Evolutionary conservation across 768 basidiomycete species (phyloP).

Genomic region (Auriscalpium microsporum): DNA sequence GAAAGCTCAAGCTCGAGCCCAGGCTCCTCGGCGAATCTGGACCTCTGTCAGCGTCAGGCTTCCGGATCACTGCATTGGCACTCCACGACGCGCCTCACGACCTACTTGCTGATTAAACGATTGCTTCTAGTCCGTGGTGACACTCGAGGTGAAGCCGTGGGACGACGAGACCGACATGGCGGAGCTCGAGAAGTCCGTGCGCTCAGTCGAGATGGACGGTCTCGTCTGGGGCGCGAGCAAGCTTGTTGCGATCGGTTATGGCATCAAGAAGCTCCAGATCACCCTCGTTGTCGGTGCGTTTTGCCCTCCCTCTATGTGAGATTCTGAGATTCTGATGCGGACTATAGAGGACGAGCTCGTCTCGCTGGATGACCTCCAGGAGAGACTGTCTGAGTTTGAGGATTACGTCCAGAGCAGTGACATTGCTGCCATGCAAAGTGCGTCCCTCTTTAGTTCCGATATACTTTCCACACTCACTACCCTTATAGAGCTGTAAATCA

Average conservation of each 20-base stretch:
- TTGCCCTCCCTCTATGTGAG: background rate
- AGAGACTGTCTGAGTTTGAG: slow-evolving; percentile 77
- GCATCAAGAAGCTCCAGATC: slow-evolving; percentile 88
- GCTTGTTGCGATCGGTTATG: slow-evolving; percentile 87
- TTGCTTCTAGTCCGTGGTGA: slow-evolving; percentile 79
- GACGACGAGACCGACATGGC: slow-evolving; percentile 98
- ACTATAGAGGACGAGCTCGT: slow-evolving; percentile 87
- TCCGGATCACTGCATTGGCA: too few relatives aligned
- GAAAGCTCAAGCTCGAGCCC: too few relatives aligned
- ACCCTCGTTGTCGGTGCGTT: slow-evolving; percentile 40
- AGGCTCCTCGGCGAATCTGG: too few relatives aligned
- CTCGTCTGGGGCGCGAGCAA: slow-evolving; percentile 95
- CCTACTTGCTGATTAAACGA: slow-evolving; percentile 8
- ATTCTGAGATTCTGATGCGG: slow-evolving; percentile 28
- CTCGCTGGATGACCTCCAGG: slow-evolving; percentile 88
- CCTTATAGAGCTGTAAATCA: background rate
- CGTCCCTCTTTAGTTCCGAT: slow-evolving; percentile 9
- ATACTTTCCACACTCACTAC: background rate
- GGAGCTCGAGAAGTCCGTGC: slow-evolving; percentile 72
- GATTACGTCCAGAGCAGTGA: slow-evolving; percentile 90
- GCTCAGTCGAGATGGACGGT: slow-evolving; percentile 81
- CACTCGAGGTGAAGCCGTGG: slow-evolving; percentile 98
- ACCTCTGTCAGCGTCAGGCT: too few relatives aligned
- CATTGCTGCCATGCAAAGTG: slow-evolving; percentile 91
- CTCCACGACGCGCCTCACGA: background rate